These are phyloP conservation scores for Xylaria sp. DNA, from an alignment of 2,329 filamentous ascomycete genomes.

Conservation along the genomic window DNA sequence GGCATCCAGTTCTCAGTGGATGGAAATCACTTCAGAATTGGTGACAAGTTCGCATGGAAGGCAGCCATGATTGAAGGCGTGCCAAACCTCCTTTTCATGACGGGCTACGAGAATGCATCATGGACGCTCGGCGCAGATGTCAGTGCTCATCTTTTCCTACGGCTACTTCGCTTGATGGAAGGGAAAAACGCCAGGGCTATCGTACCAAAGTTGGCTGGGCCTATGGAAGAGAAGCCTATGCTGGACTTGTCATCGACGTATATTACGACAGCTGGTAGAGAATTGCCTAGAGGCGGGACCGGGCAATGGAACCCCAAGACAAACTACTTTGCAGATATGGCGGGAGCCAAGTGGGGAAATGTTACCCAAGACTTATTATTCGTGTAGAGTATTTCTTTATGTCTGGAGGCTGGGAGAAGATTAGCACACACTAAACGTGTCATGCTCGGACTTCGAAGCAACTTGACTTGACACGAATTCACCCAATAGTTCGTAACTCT, in stretches of 20 bases:
- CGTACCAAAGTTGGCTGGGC: slow-evolving; percentile 26
- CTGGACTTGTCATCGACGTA: slow-evolving; percentile 53
- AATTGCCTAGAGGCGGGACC: slow-evolving; percentile 52
- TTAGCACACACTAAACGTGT: background rate
- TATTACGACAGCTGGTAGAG: slow-evolving; percentile 51
- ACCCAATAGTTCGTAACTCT: background rate
- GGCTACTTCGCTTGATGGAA: slow-evolving; percentile 62
- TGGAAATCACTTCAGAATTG: slow-evolving; percentile 57
- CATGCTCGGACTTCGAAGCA: background rate
- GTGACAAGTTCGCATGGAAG: slow-evolving; percentile 69
- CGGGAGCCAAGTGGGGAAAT: slow-evolving; percentile 39
- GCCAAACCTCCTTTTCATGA: slow-evolving; percentile 69
- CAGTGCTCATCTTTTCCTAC: slow-evolving; percentile 58
- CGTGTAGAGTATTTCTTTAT: slow-evolving; percentile 8
- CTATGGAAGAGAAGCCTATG: slow-evolving; percentile 32
- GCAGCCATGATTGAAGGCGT: slow-evolving; percentile 72
- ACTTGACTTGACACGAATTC: background rate
- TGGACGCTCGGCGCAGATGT: slow-evolving; percentile 75
- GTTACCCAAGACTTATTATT: slow-evolving; percentile 38
- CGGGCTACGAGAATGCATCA: slow-evolving; percentile 72
- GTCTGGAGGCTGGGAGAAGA: background rate
- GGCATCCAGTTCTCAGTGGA: slow-evolving; percentile 65
- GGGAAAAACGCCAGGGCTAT: slow-evolving; percentile 33
- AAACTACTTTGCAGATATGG: slow-evolving; percentile 42
- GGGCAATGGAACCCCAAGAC: slow-evolving; percentile 41